phyloP scores from a whole-genome alignment of 768 basidiomycete genomes.

The Mycena rebaudengoi region DNA sequence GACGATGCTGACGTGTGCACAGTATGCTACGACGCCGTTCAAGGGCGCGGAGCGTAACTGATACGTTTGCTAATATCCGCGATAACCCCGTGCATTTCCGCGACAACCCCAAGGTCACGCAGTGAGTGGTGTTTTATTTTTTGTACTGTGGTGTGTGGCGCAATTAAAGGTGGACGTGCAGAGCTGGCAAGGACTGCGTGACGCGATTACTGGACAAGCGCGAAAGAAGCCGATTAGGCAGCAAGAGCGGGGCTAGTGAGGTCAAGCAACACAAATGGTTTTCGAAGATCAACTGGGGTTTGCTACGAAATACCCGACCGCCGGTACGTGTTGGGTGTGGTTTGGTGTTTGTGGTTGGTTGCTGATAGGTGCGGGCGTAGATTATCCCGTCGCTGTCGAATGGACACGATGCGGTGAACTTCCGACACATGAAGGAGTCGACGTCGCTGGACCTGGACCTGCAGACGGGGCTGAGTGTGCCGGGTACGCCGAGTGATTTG shows the following conservation, averaged over 20 bases:
- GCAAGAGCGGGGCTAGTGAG: slow-evolving; percentile 94
- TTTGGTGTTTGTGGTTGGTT: slow-evolving; percentile 3
- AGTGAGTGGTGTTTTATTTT: slow-evolving; percentile 51
- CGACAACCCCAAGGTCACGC: slow-evolving; percentile 81
- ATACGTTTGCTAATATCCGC: slow-evolving; percentile 97
- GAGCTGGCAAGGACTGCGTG: slow-evolving; percentile 89
- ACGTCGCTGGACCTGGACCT: slow-evolving; percentile 88
- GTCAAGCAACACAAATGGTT: slow-evolving; percentile 99
- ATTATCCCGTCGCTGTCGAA: slow-evolving; percentile 84
- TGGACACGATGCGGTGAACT: slow-evolving; percentile 86
- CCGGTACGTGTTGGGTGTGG: slow-evolving; percentile 72
- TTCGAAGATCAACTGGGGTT: slow-evolving; percentile 93
- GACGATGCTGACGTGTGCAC: slow-evolving; percentile 46
- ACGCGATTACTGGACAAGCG: slow-evolving; percentile 90
- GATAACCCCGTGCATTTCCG: slow-evolving; percentile 86
- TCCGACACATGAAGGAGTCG: slow-evolving; percentile 90
- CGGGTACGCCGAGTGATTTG: slow-evolving; percentile 64
- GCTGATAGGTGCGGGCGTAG: slow-evolving; percentile 58
- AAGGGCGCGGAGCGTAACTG: slow-evolving; percentile 94
- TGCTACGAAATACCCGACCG: slow-evolving; percentile 90
- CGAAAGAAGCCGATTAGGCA: slow-evolving; percentile 87
- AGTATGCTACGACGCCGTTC: slow-evolving; percentile 99
- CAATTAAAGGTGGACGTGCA: slow-evolving; percentile 42
- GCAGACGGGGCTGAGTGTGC: slow-evolving; percentile 46
- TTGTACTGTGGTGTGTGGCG: slow-evolving; percentile 27